Evolutionary conservation across 2,329 filamentous ascomycete genomes (phyloP), one percentile per base, ranked within the genome.

Genomic region (Orbilia quercus): DNA sequence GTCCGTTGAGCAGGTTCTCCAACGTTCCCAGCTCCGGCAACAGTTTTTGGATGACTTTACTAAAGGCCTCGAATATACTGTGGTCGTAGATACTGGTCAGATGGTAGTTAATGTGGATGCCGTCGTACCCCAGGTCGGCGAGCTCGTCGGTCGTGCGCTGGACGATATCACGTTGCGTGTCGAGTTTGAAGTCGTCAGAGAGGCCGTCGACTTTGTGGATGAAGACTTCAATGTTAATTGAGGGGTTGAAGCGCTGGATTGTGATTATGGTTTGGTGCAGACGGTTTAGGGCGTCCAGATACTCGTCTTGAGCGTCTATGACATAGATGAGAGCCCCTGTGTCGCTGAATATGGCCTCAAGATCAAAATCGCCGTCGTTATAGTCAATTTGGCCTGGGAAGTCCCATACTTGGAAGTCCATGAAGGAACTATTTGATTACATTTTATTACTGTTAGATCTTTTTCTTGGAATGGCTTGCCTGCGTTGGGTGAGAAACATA

Each of bases 191-290:
- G 81, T 99, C 95, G 77, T 98, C 95, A 25, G 91, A 95, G 14
- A 99, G 85, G n/a, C 93, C 94, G 80, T 99, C 95, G 34, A 97
- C 94, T 81, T 99, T 99, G 85, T 99, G 95, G 78, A 99, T 96
- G 81, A 99, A 98, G 55, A 99, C 94, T 80, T 98, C 94, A 76
- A 99, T 91, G 81, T 97, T 96, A 82, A 98, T 95, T 79, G 91
- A 90, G 1, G 94, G 93, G 79, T 96, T 97, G 73, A 88, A 88
- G 76, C 92, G 88, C 79, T 96, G 91, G 1, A 99, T 87, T 76
- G 92, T 91, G 67, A 97, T 84, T 75, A 98, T 96, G 6, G 93
- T 96, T 62, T 88, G 85, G 81, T 96, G 96, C 25, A 99, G 87
- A 7, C 91, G 89, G 60, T 88, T 87, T 51, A 99, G 91, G 16